Evolutionary conservation across 192 early-diverging fungal species (phyloP).

Genomic region (Dispira simplex): DNA sequence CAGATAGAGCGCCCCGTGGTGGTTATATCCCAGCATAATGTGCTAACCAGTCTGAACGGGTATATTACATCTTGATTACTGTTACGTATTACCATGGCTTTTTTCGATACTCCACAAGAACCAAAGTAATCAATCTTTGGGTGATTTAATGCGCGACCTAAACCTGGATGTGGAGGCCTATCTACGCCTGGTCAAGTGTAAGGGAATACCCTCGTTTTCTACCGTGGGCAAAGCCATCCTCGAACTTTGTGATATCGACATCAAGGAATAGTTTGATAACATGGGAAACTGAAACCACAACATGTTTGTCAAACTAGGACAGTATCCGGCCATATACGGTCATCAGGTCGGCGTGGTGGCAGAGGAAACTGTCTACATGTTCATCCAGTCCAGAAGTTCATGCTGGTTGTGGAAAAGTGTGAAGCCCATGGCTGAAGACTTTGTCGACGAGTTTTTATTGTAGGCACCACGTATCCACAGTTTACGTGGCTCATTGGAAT

Average conservation of each 20-base stretch:
- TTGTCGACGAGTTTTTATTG: not conserved
- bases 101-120: too few relatives aligned
- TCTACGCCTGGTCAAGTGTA: too few relatives aligned
- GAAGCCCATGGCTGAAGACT: slow-evolving; percentile 7
- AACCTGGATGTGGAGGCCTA: too few relatives aligned
- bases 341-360: not conserved
- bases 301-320: slow-evolving; percentile 1
- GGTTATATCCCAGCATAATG: too few relatives aligned
- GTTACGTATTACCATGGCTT: too few relatives aligned
- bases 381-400: not conserved
- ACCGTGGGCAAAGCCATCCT: not conserved
- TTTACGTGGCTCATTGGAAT: not conserved
- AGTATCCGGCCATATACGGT: slow-evolving; percentile 4
- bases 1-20: too few relatives aligned
- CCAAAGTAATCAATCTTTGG: too few relatives aligned
- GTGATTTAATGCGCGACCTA: too few relatives aligned
- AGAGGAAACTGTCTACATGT: slow-evolving; percentile 6
- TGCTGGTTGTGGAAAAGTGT: slow-evolving; percentile 1
- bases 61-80: too few relatives aligned
- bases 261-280: not conserved
- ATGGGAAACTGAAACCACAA: not conserved
- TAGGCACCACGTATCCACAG: not conserved
- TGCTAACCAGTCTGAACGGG: too few relatives aligned
- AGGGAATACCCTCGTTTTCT: slow-evolving; percentile 3
- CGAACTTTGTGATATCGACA: slow-evolving; percentile 1